phyloP scores from a whole-genome alignment of 106 monocot genomes.

The Allium fistulosum region DNA sequence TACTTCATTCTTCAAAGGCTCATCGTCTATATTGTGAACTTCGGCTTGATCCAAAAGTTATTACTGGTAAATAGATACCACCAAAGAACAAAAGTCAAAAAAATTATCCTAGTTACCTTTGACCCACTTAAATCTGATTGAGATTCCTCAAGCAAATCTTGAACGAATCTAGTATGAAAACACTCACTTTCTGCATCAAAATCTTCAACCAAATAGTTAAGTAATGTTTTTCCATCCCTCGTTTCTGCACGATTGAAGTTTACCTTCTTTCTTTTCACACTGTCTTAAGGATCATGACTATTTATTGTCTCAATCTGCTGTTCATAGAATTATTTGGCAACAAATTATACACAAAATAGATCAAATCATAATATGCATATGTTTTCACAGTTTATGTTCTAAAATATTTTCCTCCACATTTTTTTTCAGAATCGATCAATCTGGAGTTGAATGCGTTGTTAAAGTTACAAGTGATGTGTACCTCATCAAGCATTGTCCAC shows the following conservation, averaged over 20 bases:
- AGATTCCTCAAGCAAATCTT: conserved; percentile 90
- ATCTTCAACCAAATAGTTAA: conserved; percentile 21
- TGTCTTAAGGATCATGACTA: conserved; percentile 9
- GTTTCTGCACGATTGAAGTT: conserved; percentile 9
- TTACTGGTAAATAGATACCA: no score
- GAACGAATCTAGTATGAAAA: conserved; percentile 67
- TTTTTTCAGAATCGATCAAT: no score
- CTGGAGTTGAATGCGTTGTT: no score
- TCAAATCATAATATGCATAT: no score
- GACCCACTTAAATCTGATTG: conserved; percentile 76
- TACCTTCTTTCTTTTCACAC: conserved; percentile 14
- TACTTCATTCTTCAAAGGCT: conserved; percentile 8
- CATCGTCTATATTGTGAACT: conserved; percentile 7
- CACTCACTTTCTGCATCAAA: conserved; percentile 26
- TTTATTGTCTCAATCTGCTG: conserved; percentile 28
- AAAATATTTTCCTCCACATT: no score
- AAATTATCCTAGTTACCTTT: conserved; percentile 39
- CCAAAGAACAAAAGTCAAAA: no score
- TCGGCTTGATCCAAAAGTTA: conserved; percentile 26
- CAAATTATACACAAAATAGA: no score
- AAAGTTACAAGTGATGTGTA: conserved; percentile 17
- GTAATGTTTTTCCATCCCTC: conserved; percentile 15
- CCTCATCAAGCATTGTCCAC: conserved; percentile 23
- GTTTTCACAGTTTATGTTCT: no score
- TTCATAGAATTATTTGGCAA: background rate